These are phyloP conservation scores for Ananas comosus DNA, from an alignment of 176 grass and related monocot genomes.

Conservation along the genomic window DNA sequence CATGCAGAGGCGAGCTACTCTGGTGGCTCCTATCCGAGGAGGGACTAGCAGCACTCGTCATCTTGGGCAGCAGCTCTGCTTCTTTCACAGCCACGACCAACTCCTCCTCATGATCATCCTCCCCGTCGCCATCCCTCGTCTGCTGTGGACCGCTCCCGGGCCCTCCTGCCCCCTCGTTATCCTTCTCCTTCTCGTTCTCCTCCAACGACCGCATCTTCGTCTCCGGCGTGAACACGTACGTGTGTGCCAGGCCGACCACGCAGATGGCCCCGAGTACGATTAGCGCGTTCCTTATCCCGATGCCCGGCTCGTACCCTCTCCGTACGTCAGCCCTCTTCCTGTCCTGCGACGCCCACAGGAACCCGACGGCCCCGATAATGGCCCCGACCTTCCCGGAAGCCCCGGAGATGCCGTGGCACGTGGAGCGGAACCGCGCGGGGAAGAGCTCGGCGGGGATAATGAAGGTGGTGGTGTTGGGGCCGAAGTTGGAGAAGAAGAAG, in stretches of 20 bases:
- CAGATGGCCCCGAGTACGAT: constrained; percentile 43
- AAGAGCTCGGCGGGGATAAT: constrained; percentile 40
- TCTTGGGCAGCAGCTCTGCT: no score
- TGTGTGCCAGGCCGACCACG: constrained; percentile 35
- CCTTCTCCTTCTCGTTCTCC: constrained; percentile 38
- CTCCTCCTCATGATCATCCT: no score
- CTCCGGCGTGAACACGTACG: constrained; percentile 49
- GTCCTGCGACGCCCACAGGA: constrained; percentile 28
- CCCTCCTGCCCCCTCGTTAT: no score
- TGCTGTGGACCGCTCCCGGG: no score
- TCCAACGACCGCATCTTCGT: constrained; percentile 59
- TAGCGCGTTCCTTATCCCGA: constrained; percentile 43
- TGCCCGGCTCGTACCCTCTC: constrained; percentile 19
- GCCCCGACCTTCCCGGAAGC: constrained; percentile 29
- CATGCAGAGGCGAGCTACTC: no score
- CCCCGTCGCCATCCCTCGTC: no score
- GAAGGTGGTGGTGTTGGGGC: constrained; percentile 32
- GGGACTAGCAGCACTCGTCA: no score
- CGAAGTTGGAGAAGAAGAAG: constrained; percentile 49
- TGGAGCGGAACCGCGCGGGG: constrained; percentile 29
- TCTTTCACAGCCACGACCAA: no score
- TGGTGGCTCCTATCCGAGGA: no score
- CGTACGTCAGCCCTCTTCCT: background rate
- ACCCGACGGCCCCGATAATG: constrained; percentile 27
- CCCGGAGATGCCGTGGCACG: constrained; percentile 33